These are phyloP conservation scores for Penicillium arizonense DNA, from an alignment of 495 filamentous ascomycete genomes.

Conservation along the genomic window DNA sequence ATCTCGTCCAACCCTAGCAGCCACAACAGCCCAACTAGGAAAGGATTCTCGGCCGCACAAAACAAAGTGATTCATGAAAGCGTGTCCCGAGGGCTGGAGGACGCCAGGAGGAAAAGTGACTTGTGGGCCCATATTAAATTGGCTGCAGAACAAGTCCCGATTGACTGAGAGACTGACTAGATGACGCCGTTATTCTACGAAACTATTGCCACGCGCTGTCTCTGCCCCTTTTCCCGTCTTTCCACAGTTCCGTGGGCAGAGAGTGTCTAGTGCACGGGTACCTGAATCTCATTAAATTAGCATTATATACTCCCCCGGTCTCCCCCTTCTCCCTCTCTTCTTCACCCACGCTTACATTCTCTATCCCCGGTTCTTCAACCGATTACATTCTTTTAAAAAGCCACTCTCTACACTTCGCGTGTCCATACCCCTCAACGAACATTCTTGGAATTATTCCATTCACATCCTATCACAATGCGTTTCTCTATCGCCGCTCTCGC, in stretches of 20 bases:
- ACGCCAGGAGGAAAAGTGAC: slow-evolving; percentile 6
- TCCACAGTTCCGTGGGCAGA: not conserved
- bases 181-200: not conserved
- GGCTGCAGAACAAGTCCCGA: not conserved
- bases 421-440: slow-evolving; percentile 14
- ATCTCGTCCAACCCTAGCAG: slow-evolving; percentile 3
- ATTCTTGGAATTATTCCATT: slow-evolving; percentile 21
- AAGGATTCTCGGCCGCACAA: slow-evolving; percentile 13
- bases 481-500: slow-evolving; percentile 75
- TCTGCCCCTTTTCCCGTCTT: slow-evolving; percentile 12
- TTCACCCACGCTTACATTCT: slow-evolving; percentile 24
- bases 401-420: slow-evolving; percentile 25
- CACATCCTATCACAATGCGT: slow-evolving; percentile 72
- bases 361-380: slow-evolving; percentile 38
- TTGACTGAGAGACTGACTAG: not conserved
- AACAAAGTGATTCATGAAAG: not conserved
- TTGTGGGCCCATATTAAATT: not conserved
- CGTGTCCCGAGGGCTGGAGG: slow-evolving; percentile 1
- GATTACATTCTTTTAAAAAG: slow-evolving; percentile 53
- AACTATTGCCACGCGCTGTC: slow-evolving; percentile 7
- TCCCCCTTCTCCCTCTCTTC: slow-evolving; percentile 10
- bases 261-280: slow-evolving; percentile 20
- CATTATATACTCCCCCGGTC: slow-evolving; percentile 13
- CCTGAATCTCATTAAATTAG: slow-evolving; percentile 19
- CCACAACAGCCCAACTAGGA: slow-evolving; percentile 9